Evolutionary conservation across 163 green algal species (phyloP).

Genomic region (Chlorella variabilis): DNA sequence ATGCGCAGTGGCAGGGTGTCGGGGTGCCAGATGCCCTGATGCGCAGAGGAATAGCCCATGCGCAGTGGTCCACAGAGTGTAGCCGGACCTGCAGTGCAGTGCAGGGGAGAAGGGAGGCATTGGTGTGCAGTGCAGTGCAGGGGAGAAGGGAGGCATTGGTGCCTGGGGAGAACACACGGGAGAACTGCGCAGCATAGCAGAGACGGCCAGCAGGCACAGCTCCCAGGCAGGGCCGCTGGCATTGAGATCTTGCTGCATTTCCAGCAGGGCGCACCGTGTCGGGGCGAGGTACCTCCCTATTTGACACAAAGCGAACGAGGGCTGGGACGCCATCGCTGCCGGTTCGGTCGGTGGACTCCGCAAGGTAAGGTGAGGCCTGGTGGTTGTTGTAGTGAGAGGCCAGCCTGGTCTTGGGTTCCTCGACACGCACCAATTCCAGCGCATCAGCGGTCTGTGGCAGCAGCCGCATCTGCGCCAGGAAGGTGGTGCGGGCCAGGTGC

Average conservation of each 20-base stretch:
- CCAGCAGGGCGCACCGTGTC: background rate
- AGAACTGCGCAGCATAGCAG: no score
- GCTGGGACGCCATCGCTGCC: no score
- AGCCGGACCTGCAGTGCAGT: constrained; percentile 8
- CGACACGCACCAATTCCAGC: background rate
- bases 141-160: background rate
- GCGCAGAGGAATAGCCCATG: background rate
- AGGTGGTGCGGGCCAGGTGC: constrained; percentile 44
- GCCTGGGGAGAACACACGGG: no score
- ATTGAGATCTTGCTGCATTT: no score
- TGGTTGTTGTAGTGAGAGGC: constrained; percentile 7
- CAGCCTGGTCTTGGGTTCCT: constrained; percentile 15
- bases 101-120: background rate
- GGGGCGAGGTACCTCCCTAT: no score
- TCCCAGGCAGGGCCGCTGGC: no score
- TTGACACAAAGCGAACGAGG: background rate
- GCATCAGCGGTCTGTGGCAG: constrained; percentile 29
- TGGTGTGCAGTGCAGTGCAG: background rate
- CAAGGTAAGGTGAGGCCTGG: background rate
- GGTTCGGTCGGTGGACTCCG: background rate
- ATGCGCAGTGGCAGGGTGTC: constrained; percentile 47
- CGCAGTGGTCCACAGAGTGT: constrained; percentile 42
- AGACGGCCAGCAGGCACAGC: no score
- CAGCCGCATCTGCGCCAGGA: constrained; percentile 63
- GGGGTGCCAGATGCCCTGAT: constrained; percentile 61